phyloP scores from a whole-genome alignment of 176 grass and related monocot species.

The Oryza rufipogon region DNA sequence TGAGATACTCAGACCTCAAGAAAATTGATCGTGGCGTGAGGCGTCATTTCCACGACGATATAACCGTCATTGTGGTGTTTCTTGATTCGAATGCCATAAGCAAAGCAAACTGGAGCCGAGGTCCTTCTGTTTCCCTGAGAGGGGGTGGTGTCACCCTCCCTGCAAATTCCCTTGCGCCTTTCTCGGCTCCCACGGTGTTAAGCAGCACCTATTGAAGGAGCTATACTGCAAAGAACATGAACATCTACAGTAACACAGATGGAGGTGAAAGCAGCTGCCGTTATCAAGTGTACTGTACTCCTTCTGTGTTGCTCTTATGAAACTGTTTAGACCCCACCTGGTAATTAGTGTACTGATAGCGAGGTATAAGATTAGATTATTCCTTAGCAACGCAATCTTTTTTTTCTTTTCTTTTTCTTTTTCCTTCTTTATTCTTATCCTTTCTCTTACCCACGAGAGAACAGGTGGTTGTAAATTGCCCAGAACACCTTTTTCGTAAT shows the following conservation, averaged over 20 bases:
- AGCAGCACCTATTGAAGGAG: conserved; percentile 48
- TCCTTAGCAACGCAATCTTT: conserved; percentile 38
- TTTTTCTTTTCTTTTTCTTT: background rate
- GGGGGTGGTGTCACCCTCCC: conserved; percentile 67
- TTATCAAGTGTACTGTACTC: conserved; percentile 17
- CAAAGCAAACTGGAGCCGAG: conserved; percentile 63
- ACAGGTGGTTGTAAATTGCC: conserved; percentile 65
- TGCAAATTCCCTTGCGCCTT: conserved; percentile 61
- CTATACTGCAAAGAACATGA: background rate
- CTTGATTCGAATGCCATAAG: conserved; percentile 62
- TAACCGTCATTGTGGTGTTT: conserved; percentile 72
- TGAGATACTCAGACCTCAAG: conserved; percentile 91
- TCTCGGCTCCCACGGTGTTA: conserved; percentile 44
- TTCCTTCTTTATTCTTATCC: conserved; percentile 41
- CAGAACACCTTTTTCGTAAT: conserved; percentile 53
- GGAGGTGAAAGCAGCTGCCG: conserved; percentile 12
- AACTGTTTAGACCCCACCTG: conserved; percentile 37
- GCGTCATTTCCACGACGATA: conserved; percentile 86
- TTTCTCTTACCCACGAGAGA: conserved; percentile 43
- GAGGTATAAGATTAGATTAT: conserved; percentile 68
- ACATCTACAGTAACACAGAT: conserved; percentile 26
- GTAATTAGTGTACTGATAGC: conserved; percentile 70
- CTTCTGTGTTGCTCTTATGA: conserved; percentile 33
- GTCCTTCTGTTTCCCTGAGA: conserved; percentile 48
- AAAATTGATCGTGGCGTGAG: conserved; percentile 80